Conservation (phyloP, 75 land plant genomes). For the Cryptomeria japonica region DNA sequence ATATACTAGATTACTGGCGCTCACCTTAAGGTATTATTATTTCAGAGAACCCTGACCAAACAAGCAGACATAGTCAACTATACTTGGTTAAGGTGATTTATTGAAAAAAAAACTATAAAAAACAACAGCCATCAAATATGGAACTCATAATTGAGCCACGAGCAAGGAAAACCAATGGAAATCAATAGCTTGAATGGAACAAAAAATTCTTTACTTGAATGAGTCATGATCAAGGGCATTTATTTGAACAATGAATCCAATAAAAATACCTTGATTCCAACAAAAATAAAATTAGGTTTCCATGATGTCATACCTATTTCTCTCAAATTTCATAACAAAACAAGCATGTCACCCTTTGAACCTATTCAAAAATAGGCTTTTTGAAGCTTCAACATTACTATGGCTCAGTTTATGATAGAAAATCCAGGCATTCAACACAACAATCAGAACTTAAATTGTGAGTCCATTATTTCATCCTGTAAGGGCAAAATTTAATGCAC, state of each 20-base stretch:
- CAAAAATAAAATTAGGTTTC: not conserved
- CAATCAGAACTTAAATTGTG: not conserved
- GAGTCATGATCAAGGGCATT: not conserved
- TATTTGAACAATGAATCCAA: slow-evolving; percentile 7
- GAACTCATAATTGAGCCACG: not conserved
- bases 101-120: not conserved
- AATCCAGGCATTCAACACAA: not conserved
- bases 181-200: not conserved
- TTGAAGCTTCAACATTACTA: not conserved
- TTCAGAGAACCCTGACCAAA: not conserved
- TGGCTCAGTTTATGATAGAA: not conserved
- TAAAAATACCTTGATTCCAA: not conserved
- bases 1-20: not conserved
- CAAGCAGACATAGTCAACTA: not conserved
- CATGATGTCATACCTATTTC: not conserved
- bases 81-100: not conserved
- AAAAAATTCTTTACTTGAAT: not conserved
- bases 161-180: not conserved
- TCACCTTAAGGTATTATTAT: not conserved
- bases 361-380: not conserved
- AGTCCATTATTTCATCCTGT: slow-evolving; percentile 26
- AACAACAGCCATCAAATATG: not conserved
- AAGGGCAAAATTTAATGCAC: slow-evolving; percentile 71
- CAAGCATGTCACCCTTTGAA: not conserved
- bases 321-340: not conserved